Evolutionary conservation across 208 protist species (phyloP).

Genomic region (Crithidia mellificae): DNA sequence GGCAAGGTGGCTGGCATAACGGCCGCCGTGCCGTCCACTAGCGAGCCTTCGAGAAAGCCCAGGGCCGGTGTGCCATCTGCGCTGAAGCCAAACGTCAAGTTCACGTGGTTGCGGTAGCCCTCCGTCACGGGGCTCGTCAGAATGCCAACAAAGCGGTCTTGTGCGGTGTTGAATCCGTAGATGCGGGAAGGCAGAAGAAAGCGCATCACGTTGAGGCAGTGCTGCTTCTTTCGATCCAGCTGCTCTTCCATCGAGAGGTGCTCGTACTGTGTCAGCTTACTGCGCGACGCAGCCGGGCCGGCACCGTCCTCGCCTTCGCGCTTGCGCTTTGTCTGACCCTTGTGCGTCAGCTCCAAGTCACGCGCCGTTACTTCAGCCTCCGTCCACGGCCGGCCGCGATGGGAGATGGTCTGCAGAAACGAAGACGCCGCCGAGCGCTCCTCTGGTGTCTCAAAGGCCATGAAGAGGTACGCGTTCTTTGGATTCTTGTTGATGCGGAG

Average conservation of each 20-base stretch:
- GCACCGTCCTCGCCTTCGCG: slow-evolving; percentile 33
- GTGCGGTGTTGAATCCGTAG: slow-evolving; percentile 40
- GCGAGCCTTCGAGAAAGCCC: slow-evolving; percentile 70
- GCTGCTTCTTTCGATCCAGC: slow-evolving; percentile 65
- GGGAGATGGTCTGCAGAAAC: slow-evolving; percentile 48
- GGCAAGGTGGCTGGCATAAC: slow-evolving; percentile 60
- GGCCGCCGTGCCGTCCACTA: slow-evolving; percentile 70
- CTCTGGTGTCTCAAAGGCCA: slow-evolving; percentile 77
- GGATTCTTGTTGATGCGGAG: slow-evolving; percentile 90
- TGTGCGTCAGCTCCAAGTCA: slow-evolving; percentile 79
- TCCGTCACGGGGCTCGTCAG: slow-evolving; percentile 62
- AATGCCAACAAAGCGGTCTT: slow-evolving; percentile 62
- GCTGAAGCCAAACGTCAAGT: slow-evolving; percentile 85
- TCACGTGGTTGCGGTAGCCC: slow-evolving; percentile 94
- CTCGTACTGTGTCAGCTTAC: slow-evolving; percentile 78
- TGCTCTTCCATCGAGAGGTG: slow-evolving; percentile 74
- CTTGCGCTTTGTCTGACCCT: slow-evolving; percentile 61
- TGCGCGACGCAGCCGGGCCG: slow-evolving; percentile 17
- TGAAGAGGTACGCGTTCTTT: slow-evolving; percentile 63
- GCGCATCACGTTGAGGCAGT: slow-evolving; percentile 70
- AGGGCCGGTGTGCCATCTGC: slow-evolving; percentile 51
- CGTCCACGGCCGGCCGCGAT: slow-evolving; percentile 62
- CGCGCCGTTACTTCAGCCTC: slow-evolving; percentile 53
- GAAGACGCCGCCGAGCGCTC: slow-evolving; percentile 45
- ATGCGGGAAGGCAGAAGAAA: slow-evolving; percentile 35